Percentiles rank a stretch among this genome's conserved stretches.
phyloP scores from a whole-genome alignment of 352 stramenopile species.

The Phytophthora vignae region DNA sequence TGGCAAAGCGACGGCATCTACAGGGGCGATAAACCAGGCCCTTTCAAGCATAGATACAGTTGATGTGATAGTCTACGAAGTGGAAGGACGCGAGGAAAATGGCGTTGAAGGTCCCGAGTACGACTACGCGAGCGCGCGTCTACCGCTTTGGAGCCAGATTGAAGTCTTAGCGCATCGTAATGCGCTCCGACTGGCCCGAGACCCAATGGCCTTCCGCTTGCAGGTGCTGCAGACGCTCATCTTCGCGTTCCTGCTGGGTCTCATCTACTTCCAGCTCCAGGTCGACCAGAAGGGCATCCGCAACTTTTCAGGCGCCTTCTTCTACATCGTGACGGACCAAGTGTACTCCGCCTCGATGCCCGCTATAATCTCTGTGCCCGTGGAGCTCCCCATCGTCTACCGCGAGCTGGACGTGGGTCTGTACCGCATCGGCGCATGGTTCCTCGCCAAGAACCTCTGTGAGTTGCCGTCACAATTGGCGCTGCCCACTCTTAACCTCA shows the following conservation, averaged over 20 bases:
- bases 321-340: slow-evolving; percentile 57
- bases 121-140: slow-evolving; percentile 18
- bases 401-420: slow-evolving; percentile 47
- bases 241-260: slow-evolving; percentile 42
- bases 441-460: slow-evolving; percentile 53
- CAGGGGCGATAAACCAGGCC: slow-evolving; percentile 7
- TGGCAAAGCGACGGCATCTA: background rate
- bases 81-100: slow-evolving; percentile 24
- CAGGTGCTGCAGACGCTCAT: slow-evolving; percentile 44
- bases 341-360: slow-evolving; percentile 44
- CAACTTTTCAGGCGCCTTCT: slow-evolving; percentile 51
- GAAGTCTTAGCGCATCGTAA: slow-evolving; percentile 48
- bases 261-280: slow-evolving; percentile 58
- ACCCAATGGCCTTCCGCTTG: slow-evolving; percentile 40
- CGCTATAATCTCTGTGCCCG: slow-evolving; percentile 46
- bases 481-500: slow-evolving; percentile 41
- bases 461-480: slow-evolving; percentile 43
- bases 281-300: slow-evolving; percentile 48
- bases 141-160: slow-evolving; percentile 39
- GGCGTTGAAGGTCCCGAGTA: background rate
- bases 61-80: slow-evolving; percentile 36
- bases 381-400: slow-evolving; percentile 51
- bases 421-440: slow-evolving; percentile 49
- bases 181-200: slow-evolving; percentile 36
- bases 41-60: slow-evolving; percentile 8